These are phyloP conservation scores for Melastoma malabathricum DNA, from an alignment of 345 rosid species.

Conservation along the genomic window DNA sequence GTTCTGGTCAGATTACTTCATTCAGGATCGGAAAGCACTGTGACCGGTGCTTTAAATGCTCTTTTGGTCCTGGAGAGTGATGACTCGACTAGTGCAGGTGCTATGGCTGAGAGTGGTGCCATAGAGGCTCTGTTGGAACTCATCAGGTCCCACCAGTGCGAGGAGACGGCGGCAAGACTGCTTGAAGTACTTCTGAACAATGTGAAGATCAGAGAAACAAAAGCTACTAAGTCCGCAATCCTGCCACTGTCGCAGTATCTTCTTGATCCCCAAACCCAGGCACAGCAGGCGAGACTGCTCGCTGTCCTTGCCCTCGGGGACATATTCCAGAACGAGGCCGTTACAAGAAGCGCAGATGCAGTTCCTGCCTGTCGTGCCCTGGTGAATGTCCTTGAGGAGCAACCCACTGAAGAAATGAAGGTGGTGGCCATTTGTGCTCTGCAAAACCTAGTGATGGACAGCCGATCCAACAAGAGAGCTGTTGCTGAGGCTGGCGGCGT, in stretches of 20 bases:
- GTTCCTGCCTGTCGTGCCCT: conserved; percentile 96
- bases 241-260: conserved; percentile 89
- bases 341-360: conserved; percentile 94
- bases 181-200: conserved; percentile 90
- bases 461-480: conserved; percentile 94
- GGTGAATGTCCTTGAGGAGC: conserved; percentile 95
- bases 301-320: conserved; percentile 96
- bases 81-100: conserved; percentile 91
- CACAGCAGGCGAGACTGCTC: conserved; percentile 82
- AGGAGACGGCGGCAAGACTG: conserved; percentile 92
- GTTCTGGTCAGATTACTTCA: conserved; percentile 86
- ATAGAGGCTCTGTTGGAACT: conserved; percentile 96
- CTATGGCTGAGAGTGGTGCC: conserved; percentile 99
- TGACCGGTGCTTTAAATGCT: conserved; percentile 78
- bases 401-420: conserved; percentile 99
- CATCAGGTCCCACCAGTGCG: conserved; percentile 87
- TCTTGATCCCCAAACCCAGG: conserved; percentile 96
- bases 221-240: conserved; percentile 82
- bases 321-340: conserved; percentile 88
- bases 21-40: conserved; percentile 74
- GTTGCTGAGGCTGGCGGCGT: conserved; percentile 99
- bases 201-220: conserved; percentile 89
- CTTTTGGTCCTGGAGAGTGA: conserved; percentile 95
- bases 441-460: conserved; percentile 93
- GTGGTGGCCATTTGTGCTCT: conserved; percentile 96